Evolutionary conservation across 345 rosid genomes (phyloP).

Genomic region (Pistacia integerrima): DNA sequence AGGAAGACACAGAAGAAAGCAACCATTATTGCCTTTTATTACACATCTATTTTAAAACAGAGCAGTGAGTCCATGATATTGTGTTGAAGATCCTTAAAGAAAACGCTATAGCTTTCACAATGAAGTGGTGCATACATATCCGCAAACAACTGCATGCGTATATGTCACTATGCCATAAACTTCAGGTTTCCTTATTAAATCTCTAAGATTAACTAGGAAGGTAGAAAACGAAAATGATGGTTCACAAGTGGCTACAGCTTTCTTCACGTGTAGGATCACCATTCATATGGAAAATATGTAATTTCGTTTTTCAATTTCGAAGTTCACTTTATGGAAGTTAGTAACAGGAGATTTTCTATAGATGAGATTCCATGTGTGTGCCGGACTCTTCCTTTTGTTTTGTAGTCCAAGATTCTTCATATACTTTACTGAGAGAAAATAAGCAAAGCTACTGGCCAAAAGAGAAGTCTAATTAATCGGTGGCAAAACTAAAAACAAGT

Average conservation of each 20-base stretch:
- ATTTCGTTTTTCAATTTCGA: not conserved
- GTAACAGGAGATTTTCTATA: not conserved
- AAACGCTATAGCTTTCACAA: not conserved
- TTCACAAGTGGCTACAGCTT: not conserved
- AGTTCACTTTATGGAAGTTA: not conserved
- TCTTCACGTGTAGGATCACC: not conserved
- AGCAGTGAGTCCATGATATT: not conserved
- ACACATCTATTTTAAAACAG: not conserved
- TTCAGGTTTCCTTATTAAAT: not conserved
- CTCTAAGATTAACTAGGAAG: not conserved
- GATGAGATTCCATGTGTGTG: not conserved
- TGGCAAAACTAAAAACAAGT: not conserved
- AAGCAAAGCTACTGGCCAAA: not conserved
- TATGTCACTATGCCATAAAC: not conserved
- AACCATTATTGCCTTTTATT: not conserved
- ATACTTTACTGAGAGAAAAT: not conserved
- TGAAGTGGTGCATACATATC: not conserved
- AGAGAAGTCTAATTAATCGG: not conserved
- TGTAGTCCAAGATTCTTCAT: not conserved
- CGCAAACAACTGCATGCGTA: constrained; percentile 1
- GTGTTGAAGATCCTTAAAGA: not conserved
- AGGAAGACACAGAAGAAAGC: too few species aligned
- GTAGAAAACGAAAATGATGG: not conserved
- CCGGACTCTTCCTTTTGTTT: not conserved
- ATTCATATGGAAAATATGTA: not conserved